Percentiles rank a stretch among this genome's conserved stretches.
Conservation (phyloP, 2,329 filamentous ascomycete species). For the Colletotrichum kahawae region DNA sequence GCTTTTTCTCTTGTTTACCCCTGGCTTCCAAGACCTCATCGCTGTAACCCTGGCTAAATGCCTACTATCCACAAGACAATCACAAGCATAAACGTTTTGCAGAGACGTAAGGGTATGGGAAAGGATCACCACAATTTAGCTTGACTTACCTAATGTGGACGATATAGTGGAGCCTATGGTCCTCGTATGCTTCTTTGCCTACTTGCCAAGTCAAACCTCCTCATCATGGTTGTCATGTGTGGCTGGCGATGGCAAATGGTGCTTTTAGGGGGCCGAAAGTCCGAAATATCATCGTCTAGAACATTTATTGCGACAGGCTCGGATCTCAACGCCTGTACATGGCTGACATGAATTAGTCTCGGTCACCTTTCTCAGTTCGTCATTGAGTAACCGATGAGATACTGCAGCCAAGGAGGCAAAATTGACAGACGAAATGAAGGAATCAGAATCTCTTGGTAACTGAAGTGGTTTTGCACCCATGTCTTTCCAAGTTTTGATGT, state of each 20-base stretch:
- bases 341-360: background rate
- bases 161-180: background rate
- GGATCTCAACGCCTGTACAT: background rate
- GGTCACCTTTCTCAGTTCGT: background rate
- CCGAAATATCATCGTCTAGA: background rate
- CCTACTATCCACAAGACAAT: background rate
- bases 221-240: background rate
- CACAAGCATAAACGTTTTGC: background rate
- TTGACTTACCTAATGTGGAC: background rate
- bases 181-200: background rate
- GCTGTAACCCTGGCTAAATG: background rate
- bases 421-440: background rate
- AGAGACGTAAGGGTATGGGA: background rate
- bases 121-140: background rate
- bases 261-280: background rate
- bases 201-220: background rate
- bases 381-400: background rate
- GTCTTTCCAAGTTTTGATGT: background rate
- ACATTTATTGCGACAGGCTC: background rate
- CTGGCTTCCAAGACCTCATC: background rate
- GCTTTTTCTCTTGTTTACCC: background rate
- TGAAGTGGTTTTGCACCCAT: background rate
- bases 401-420: conserved; percentile 8
- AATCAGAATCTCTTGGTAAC: background rate
- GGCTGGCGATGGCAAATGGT: background rate